These are phyloP conservation scores for Pyronema omphalodes DNA, from an alignment of 495 filamentous ascomycete species.

Conservation along the genomic window DNA sequence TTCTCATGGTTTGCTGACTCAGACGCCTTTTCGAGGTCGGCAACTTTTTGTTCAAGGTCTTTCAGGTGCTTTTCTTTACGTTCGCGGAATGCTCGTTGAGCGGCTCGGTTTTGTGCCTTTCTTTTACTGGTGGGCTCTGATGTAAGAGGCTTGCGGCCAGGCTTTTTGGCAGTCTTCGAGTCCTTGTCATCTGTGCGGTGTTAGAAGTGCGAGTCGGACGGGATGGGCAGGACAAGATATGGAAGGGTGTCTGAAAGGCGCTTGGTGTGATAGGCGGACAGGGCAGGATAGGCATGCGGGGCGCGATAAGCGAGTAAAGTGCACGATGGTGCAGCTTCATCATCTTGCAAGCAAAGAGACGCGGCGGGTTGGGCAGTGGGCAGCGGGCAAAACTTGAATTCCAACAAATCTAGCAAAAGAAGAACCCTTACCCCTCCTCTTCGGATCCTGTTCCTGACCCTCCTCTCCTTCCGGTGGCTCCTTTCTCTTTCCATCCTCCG, in stretches of 20 bases:
- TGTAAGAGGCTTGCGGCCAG: slow-evolving; percentile 85
- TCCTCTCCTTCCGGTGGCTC: slow-evolving; percentile 50
- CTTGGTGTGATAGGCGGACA: no score
- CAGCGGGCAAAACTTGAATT: slow-evolving; percentile 5
- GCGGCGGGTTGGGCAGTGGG: slow-evolving; percentile 5
- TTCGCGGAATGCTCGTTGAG: slow-evolving; percentile 90
- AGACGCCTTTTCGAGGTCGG: slow-evolving; percentile 75
- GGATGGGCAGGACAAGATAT: not conserved
- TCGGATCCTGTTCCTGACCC: slow-evolving; percentile 31
- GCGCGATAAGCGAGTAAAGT: no score
- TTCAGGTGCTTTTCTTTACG: slow-evolving; percentile 95
- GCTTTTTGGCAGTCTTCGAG: slow-evolving; percentile 70
- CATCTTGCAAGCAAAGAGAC: not conserved
- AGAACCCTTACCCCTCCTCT: slow-evolving; percentile 22
- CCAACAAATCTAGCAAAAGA: no score
- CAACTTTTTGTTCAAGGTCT: slow-evolving; percentile 86
- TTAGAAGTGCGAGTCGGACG: not conserved
- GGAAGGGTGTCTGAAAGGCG: no score
- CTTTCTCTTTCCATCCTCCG: slow-evolving; percentile 55
- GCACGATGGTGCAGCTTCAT: no score
- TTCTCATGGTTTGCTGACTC: slow-evolving; percentile 75
- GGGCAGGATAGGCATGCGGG: no score
- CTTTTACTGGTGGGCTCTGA: slow-evolving; percentile 94
- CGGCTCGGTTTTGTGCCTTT: slow-evolving; percentile 94
- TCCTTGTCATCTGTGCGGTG: slow-evolving; percentile 25